Base-by-base conservation (phyloP, 2,329 filamentous ascomycete genomes). In the Colletotrichum euphorbiae region DNA sequence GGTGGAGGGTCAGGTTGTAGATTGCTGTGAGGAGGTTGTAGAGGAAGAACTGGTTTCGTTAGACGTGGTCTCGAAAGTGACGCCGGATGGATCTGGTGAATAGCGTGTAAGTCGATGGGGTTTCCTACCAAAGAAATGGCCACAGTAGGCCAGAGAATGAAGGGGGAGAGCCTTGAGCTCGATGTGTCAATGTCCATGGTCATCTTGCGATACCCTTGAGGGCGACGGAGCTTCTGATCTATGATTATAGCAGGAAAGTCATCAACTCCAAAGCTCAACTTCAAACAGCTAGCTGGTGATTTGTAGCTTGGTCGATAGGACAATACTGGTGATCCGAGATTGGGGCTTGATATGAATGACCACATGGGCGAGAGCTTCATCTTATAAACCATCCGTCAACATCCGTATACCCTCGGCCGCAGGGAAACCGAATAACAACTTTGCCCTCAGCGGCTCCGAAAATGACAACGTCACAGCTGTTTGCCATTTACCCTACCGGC, bases 1-100 rank as follows among this genome's bases (percentile, higher is more conserved):
- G 77, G 51, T 79, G 75, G 31, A 78, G 68, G 45, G 72, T 71
- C 4, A 77, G 48, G 50, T 73, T 71, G 64, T 76, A 77, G 40
- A 78, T 28, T 19, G 63, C 40, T 13, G 6, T 15, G 28, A 66
- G 46, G 45, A 69, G 19, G 31, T 54, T 36, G 57, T 57, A 58
- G 48, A 58, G n/a, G 17, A 69, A 28, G 28, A 28, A 8, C 28
- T 8, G 40, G 43, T 33, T 66, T 70, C 12, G 6, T 28, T 28
- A 28, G 28, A 28, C 6, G 28, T 28, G 28, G 6, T 28, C 28
- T 28, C 28, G 24, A 24, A 24, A 24, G 24, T 24, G 24, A 24
- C 24, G 4, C 28, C 3, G 28, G 28, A 28, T 28, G 28, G 28
- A 7, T 8, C 28, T 28, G 6, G 24, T 46, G 11, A 6, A 1